Evolutionary conservation across 768 basidiomycete genomes (phyloP).

Genomic region (Lentinula raphanica): DNA sequence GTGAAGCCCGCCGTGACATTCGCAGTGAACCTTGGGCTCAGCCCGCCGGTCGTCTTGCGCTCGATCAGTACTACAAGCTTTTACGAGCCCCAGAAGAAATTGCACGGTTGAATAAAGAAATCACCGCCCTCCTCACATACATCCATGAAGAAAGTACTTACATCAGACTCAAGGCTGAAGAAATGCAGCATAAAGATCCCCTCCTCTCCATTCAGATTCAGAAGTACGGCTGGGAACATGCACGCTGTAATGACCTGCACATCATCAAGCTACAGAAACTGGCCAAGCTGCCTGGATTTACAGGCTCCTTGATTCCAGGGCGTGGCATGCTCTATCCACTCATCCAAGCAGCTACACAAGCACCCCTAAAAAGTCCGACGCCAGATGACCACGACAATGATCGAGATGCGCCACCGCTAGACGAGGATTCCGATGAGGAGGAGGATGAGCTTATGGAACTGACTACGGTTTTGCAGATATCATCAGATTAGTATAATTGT

Average conservation of each 20-base stretch:
- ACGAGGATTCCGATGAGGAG: no score
- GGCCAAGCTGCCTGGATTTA: neutral
- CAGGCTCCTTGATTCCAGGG: neutral
- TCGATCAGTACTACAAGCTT: conserved; percentile 16
- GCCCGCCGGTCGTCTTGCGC: conserved; percentile 9
- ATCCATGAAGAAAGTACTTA: conserved; percentile 5
- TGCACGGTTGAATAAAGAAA: conserved; percentile 17
- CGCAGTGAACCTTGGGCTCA: conserved; percentile 9
- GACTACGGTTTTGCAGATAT: no score
- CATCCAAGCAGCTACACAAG: neutral
- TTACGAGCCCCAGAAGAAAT: conserved; percentile 20
- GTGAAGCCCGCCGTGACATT: conserved; percentile 5
- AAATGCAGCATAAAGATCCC: neutral
- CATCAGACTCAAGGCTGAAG: conserved; percentile 1
- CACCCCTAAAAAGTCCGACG: no score
- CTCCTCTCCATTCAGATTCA: neutral
- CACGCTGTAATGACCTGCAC: neutral
- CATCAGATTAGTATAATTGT: no score
- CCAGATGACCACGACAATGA: neutral
- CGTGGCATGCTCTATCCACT: neutral
- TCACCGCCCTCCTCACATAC: conserved; percentile 12
- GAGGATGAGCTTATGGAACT: no score
- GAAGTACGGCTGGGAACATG: neutral
- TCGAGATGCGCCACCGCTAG: no score
- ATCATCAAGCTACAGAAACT: neutral